Evolutionary conservation across 768 basidiomycete genomes (phyloP).

Genomic region (Multifurca ochricompacta): DNA sequence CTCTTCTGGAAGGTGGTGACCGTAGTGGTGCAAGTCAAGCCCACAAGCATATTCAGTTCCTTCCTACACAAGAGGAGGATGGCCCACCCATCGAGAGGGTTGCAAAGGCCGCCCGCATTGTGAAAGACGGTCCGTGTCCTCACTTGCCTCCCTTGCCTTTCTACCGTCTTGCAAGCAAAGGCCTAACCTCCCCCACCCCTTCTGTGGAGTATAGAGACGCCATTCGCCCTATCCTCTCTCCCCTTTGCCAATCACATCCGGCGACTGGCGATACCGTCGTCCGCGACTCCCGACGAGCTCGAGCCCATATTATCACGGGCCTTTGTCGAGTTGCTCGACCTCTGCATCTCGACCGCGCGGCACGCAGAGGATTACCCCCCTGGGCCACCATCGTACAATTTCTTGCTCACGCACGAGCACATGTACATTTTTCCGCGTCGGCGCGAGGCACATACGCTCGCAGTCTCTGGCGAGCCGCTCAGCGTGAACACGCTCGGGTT

Average conservation of each 20-base stretch:
- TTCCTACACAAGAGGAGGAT: conserved; percentile 50
- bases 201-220: conserved; percentile 42
- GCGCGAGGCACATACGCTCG: conserved; percentile 48
- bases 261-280: conserved; percentile 36
- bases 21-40: conserved; percentile 82
- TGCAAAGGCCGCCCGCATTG: conserved; percentile 48
- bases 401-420: conserved; percentile 74
- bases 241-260: conserved; percentile 79
- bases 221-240: conserved; percentile 58
- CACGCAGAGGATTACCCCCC: conserved; percentile 54
- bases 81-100: conserved; percentile 75
- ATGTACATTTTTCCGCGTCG: conserved; percentile 79
- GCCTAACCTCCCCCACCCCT: not conserved
- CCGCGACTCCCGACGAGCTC: conserved; percentile 36
- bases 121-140: conserved; percentile 42
- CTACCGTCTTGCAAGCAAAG: not conserved
- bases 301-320: conserved; percentile 46
- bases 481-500: conserved; percentile 85
- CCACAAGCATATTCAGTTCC: conserved; percentile 88
- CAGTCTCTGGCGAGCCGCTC: conserved; percentile 47
- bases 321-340: conserved; percentile 70
- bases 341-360: conserved; percentile 65
- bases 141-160: not conserved
- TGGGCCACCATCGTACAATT: conserved; percentile 74
- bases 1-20: conserved; percentile 48